phyloP scores from a whole-genome alignment of 1,284 basidiomycete species.

The Taiwanofungus camphoratus region DNA sequence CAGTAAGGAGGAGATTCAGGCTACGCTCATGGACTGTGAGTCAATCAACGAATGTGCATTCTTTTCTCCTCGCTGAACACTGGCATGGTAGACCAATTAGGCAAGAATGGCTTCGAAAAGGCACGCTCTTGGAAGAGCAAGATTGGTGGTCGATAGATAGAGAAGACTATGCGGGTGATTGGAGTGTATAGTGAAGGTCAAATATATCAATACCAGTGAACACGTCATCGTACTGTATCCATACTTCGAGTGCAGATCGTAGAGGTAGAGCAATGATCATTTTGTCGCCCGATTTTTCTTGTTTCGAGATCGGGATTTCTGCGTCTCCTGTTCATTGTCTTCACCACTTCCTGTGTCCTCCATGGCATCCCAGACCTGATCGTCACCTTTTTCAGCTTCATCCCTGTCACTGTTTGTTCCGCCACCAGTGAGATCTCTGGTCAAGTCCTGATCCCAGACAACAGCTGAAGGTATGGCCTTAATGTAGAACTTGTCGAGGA shows the following conservation, averaged over 20 bases:
- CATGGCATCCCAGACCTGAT: conserved; percentile 40
- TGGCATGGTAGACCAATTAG: conserved; percentile 51
- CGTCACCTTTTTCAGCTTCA: conserved; percentile 37
- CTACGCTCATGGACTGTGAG: conserved; percentile 80
- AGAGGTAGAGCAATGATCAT: background rate
- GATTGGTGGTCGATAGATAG: conserved; percentile 52
- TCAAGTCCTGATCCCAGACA: conserved; percentile 48
- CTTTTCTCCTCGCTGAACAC: background rate
- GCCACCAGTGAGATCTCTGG: conserved; percentile 36
- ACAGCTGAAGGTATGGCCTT: conserved; percentile 61
- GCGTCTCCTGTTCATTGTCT: conserved; percentile 19
- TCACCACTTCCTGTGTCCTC: conserved; percentile 27
- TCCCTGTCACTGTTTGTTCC: conserved; percentile 8
- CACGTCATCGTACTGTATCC: too few relatives aligned
- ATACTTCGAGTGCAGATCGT: too few relatives aligned
- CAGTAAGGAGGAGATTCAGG: conserved; percentile 70
- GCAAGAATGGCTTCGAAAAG: conserved; percentile 86
- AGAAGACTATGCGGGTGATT: too few relatives aligned
- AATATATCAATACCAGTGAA: too few relatives aligned
- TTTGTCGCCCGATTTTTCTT: background rate
- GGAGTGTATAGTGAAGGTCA: too few relatives aligned
- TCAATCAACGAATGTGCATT: conserved; percentile 5
- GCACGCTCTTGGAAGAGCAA: conserved; percentile 84
- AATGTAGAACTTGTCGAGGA: conserved; percentile 65
- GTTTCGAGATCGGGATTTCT: conserved; percentile 15